phyloP scores from a whole-genome alignment of 2,329 filamentous ascomycete species.

The Aspergillus cejpii region DNA sequence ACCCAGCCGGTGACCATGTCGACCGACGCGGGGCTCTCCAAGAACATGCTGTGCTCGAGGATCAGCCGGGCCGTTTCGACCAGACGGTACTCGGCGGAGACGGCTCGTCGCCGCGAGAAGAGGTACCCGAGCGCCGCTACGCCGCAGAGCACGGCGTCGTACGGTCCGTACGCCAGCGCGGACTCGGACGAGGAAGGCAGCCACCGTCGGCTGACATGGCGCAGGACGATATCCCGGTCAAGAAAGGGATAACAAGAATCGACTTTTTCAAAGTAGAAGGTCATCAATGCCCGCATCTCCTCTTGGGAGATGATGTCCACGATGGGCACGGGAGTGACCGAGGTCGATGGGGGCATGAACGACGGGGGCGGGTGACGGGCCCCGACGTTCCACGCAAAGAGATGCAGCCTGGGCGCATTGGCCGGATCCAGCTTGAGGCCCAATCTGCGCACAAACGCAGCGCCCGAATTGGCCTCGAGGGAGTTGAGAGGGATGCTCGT shows the following conservation, averaged over 20 bases:
- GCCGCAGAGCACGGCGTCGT: constrained; percentile 49
- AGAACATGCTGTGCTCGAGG: constrained; percentile 40
- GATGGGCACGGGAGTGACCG: constrained; percentile 29
- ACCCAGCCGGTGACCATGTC: constrained; percentile 43
- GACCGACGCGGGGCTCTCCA: constrained; percentile 22
- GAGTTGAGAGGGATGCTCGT: constrained; percentile 31
- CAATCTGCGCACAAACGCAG: constrained; percentile 50
- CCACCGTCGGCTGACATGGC: constrained; percentile 28
- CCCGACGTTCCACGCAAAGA: constrained; percentile 53
- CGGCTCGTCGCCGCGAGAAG: constrained; percentile 44
- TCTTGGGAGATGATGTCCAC: constrained; percentile 44
- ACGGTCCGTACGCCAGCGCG: constrained; percentile 22
- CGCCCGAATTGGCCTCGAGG: constrained; percentile 53
- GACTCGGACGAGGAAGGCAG: constrained; percentile 14
- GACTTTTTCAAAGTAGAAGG: constrained; percentile 49
- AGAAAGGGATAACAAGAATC: constrained; percentile 50
- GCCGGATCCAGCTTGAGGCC: constrained; percentile 50
- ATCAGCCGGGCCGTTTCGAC: constrained; percentile 43
- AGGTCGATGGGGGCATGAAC: constrained; percentile 7
- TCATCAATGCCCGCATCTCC: constrained; percentile 44
- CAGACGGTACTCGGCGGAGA: constrained; percentile 42
- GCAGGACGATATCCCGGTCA: constrained; percentile 24
- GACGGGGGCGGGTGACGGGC: constrained; percentile 11
- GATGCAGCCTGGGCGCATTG: constrained; percentile 48
- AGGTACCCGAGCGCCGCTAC: constrained; percentile 51